phyloP scores from a whole-genome alignment of 164 flowering plant genomes.

The Umbilicus rupestris region DNA sequence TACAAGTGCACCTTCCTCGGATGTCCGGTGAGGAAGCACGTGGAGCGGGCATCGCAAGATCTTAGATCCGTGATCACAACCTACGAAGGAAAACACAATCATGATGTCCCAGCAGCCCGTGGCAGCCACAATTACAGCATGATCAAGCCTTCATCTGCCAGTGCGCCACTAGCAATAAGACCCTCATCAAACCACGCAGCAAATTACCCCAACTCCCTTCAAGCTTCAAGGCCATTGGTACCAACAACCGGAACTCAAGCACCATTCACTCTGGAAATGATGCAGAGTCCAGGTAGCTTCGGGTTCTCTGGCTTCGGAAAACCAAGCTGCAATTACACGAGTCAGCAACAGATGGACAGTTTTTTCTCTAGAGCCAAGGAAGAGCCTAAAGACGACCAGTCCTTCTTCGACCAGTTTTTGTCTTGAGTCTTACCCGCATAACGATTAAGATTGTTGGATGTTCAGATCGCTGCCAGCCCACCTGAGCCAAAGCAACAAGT shows the following conservation, averaged over 20 bases:
- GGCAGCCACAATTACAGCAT: constrained; percentile 37
- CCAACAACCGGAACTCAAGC: constrained; percentile 21
- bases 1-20: constrained; percentile 54
- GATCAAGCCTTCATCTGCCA: constrained; percentile 10
- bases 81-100: constrained; percentile 73
- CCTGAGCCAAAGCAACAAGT: not conserved
- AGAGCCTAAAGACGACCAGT: constrained; percentile 9
- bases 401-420: constrained; percentile 5
- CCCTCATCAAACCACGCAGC: constrained; percentile 12
- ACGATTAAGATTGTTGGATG: not conserved
- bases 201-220: constrained; percentile 7
- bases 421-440: not conserved
- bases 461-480: not conserved
- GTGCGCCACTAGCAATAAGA: constrained; percentile 16
- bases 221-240: constrained; percentile 1
- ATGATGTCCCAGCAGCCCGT: constrained; percentile 60
- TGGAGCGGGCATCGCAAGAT: constrained; percentile 63
- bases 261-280: constrained; percentile 40
- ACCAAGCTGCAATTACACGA: constrained; percentile 2
- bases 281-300: constrained; percentile 27
- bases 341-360: constrained; percentile 1
- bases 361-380: constrained; percentile 6
- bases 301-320: constrained; percentile 20
- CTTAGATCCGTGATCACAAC: constrained; percentile 57
- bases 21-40: constrained; percentile 70